Evolutionary conservation across 768 basidiomycete species (phyloP), one percentile per base, ranked within the genome.

Genomic region (Kwoniella pini): DNA sequence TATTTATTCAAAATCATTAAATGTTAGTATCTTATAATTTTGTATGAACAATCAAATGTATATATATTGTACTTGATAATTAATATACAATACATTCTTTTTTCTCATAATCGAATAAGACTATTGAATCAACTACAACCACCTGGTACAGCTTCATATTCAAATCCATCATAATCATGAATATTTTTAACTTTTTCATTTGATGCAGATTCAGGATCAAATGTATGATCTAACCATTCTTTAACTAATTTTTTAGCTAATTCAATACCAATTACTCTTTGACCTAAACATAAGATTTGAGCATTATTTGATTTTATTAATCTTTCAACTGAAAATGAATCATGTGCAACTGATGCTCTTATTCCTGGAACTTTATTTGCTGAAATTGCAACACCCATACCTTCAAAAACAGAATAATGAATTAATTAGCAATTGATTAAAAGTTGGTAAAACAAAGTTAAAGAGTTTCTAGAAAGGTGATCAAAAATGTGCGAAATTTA

Each of bases 311-410:
- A 70, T 38, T 75, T 72, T 49, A 78, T 66, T 27, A 74, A 64
- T n/a, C 77, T 60, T 59, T 78, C 77, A 57, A 78, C 77, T 1
- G 73, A 75, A 68, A 75, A 78, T 0, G 68, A 68, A 42, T 78
- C 77, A 61, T 77, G 76, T 3, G 74, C 71, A 33, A 71, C 69
- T 2, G 62, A 72, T 4, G 74, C 74, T 38, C 74, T 38, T 54
- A 76, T 69, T 4, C 71, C 71, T 11, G 69, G 56, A 2, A 78
- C 77, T 62, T 77, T 76, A 61, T 74, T 74, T 19, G 76, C 76
- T 2, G 65, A 60, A 39, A 77, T 76, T 10, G 74, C 74, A 7
- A 76, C 74, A 26, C 76, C 74, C 59, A 76, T 72, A 15, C 71
- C 73, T 68, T 42, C 13, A 12, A 36, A 17, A 38, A 45, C 27